Base-by-base conservation (phyloP, 169 alveolate genomes). In the Cryptosporidium sp. region DNA sequence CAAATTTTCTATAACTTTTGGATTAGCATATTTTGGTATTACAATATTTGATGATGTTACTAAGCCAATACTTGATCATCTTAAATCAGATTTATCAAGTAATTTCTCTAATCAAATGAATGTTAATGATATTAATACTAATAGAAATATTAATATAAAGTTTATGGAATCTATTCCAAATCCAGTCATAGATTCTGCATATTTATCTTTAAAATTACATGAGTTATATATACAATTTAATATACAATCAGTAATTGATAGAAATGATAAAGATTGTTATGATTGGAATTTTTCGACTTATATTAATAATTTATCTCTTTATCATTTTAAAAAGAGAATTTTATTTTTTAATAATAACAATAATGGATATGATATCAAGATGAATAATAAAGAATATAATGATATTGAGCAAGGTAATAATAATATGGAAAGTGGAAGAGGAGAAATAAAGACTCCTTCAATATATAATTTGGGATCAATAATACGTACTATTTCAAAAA, bases 91-190 rank as follows among this genome's bases (percentile, higher is more conserved):
- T 16, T 2, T 65, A 35, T 37, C 31, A 0, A n/a, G 5, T 65
- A 4, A 65, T n/a, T 65, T 65, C 51, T 33, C 14, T 12, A 35
- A 37, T 33, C 29, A 75, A 39, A 58, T 29, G 52, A 33, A 62
- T 21, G n/a, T 61, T 10, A 42, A 65, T 39, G 75, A 80, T 45
- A 60, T 80, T 29, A 65, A 65, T 45, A 45, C 48, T 3, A 26
- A 35, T 42, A 37, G 89, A n/a, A 80, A 62, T 16, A 73, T 80
- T 31, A 80, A 51, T 12, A 39, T 10, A 29, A 60, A 62, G 42
- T 62, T 80, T 62, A 58, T 65, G 69, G 75, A 80, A n/a, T 80
- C 89, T 9, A 80, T 80, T 61, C 89, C 89, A 10, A 80, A 80
- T 62, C 75, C 89, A 4, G 18, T n/a, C 1, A 80, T 80, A 29